phyloP scores from a whole-genome alignment of 2,329 filamentous ascomycete genomes.

The Endocalyx cinctus region DNA sequence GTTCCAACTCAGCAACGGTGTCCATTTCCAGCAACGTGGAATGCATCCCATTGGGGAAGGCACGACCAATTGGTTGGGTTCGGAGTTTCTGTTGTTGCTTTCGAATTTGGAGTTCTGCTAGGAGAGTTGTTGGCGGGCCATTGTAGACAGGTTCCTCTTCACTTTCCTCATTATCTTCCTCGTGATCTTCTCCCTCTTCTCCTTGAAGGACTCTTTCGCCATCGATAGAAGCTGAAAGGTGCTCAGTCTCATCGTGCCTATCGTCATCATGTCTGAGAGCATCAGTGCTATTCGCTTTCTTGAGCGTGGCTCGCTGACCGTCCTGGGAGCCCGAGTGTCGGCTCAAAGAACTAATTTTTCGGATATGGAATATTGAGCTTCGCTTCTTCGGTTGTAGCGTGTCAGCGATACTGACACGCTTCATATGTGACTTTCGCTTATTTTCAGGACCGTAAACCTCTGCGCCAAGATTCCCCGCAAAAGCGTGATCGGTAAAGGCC shows the following conservation, averaged over 20 bases:
- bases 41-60: conserved; percentile 73
- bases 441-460: conserved; percentile 67
- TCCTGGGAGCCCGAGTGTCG: conserved; percentile 19
- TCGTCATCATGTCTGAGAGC: conserved; percentile 4
- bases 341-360: conserved; percentile 33
- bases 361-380: conserved; percentile 45
- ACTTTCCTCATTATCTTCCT: conserved; percentile 41
- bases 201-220: conserved; percentile 32
- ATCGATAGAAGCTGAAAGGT: conserved; percentile 20
- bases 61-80: conserved; percentile 61
- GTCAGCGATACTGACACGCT: conserved; percentile 19
- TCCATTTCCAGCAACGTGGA: conserved; percentile 88
- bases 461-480: conserved; percentile 68
- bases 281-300: conserved; percentile 5
- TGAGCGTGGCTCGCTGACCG: conserved; percentile 14
- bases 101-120: conserved; percentile 86
- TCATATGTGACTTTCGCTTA: conserved; percentile 40
- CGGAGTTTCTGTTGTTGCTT: conserved; percentile 84
- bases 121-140: conserved; percentile 79
- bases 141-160: conserved; percentile 50
- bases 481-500: conserved; percentile 87
- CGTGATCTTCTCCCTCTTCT: conserved; percentile 39
- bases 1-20: conserved; percentile 80
- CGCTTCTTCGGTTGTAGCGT: conserved; percentile 37
- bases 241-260: conserved; percentile 22